A percentile compares a stretch with the other conserved stretches of the same genome.
These are phyloP conservation scores for Salix udensis DNA, from an alignment of 345 rosid species.

Conservation along the genomic window DNA sequence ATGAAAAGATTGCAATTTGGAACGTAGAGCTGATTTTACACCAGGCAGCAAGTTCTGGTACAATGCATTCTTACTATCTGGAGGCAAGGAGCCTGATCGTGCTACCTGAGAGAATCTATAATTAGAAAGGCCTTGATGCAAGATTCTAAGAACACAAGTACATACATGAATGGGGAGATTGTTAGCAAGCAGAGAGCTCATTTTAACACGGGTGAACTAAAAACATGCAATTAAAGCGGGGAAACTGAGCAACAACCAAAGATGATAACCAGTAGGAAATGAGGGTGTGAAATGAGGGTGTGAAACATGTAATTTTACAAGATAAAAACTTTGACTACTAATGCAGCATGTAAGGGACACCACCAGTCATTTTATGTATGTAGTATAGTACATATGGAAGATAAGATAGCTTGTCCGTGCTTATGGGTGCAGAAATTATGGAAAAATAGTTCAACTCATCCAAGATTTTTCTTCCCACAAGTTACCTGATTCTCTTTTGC, in stretches of 20 bases:
- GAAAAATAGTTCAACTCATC: neutral
- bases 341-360: neutral
- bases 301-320: neutral
- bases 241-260: neutral
- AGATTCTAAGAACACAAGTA: too few species aligned
- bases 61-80: conserved; percentile 54
- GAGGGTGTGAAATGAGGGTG: neutral
- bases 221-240: neutral
- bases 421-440: neutral
- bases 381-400: neutral
- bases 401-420: neutral
- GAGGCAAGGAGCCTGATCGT: conserved; percentile 64
- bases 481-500: neutral
- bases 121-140: neutral
- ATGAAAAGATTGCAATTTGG: conserved; percentile 44
- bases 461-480: neutral
- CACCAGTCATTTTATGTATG: neutral
- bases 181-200: too few species aligned
- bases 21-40: conserved; percentile 61
- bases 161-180: too few species aligned
- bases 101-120: conserved; percentile 44
- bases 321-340: neutral
- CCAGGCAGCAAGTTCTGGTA: conserved; percentile 60
- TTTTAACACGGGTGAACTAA: neutral
- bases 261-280: neutral